These are phyloP conservation scores for Galeopsis tetrahit DNA, from an alignment of 257 asterid genomes.

Conservation along the genomic window DNA sequence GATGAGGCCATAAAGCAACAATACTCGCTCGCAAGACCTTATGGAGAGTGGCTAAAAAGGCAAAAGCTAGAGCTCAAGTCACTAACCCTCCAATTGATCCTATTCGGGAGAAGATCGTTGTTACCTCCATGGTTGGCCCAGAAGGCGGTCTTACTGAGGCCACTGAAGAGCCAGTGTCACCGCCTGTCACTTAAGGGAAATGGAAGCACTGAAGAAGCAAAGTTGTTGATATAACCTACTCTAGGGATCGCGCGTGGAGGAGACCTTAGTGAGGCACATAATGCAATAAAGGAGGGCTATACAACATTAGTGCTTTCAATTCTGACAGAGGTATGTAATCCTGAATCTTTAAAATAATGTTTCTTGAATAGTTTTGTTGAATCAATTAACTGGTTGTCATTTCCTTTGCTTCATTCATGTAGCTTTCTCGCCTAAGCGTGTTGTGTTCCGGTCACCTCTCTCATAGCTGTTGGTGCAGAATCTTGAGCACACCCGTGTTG, in stretches of 20 bases:
- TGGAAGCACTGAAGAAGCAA: conserved; percentile 90
- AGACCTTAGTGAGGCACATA: conserved; percentile 86
- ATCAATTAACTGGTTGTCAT: conserved; percentile 7
- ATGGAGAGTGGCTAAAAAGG: conserved; percentile 87
- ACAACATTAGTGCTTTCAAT: conserved; percentile 80
- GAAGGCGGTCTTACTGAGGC: conserved; percentile 99
- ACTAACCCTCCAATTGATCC: conserved; percentile 99
- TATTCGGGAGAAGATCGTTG: conserved; percentile 97
- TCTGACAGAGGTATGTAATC: conserved; percentile 87
- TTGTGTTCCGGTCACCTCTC: conserved; percentile 93
- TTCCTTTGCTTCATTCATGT: conserved; percentile 33
- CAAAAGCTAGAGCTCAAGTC: conserved; percentile 86
- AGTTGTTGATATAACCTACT: conserved; percentile 87
- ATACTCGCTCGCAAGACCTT: conserved; percentile 91
- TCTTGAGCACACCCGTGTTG: conserved; percentile 94
- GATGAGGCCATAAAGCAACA: conserved; percentile 97
- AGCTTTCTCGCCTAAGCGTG: conserved; percentile 86
- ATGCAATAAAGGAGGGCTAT: conserved; percentile 90
- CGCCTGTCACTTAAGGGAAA: conserved; percentile 95
- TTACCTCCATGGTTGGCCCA: conserved; percentile 99
- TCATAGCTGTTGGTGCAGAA: conserved; percentile 92
- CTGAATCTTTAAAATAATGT: conserved; percentile 3
- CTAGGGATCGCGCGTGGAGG: conserved; percentile 74
- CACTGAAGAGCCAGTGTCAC: conserved; percentile 96
- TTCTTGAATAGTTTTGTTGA: neutral